Evolutionary conservation across 345 rosid species (phyloP), one percentile per base, ranked within the genome.

Genomic region (Gossypium arboreum): DNA sequence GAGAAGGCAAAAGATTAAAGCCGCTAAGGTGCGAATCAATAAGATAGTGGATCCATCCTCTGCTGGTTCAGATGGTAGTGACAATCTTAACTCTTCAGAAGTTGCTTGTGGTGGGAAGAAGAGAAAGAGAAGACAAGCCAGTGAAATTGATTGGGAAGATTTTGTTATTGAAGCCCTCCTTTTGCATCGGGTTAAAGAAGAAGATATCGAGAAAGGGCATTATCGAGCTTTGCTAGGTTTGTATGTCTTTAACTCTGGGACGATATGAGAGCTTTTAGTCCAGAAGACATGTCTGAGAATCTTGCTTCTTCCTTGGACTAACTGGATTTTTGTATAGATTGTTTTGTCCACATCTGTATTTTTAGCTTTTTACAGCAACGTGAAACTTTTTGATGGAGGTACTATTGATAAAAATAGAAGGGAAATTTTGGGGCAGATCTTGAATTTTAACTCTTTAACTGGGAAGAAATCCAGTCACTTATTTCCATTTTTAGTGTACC

Each of bases 91-190:
- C 20, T 0, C 51, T 66, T 13, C 18, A 12, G 79, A 81, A 71
- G 56, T 29, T 72, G 52, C 65, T 54, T 52, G 16, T 70, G 41
- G 67, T 52, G 73, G 75, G 68, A 79, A 84, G 73, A 87, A 79
- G 79, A 86, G 84, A 84, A 87, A 77, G 77, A 83, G 89, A 59
- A 81, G 79, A 62, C 71, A 2, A 52, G 79, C 13, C 9, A 66
- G 52, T 71, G 88, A 76, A n/a, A 77, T 91, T 73, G 94, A 88
- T 82, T 91, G 94, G 97, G 97, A 92, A 71, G 98, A 91, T 81
- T 82, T 91, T 71, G 75, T 94, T n/a, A 90, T 94, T 20, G 97
- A 94, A 82, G 85, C 92, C 56, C 90, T 92, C 24, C 86, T 91
- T 50, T 85, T 92, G 52, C 92, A 88, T 78, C 79, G 62, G 75